Base-by-base conservation (phyloP, 139 green algal species). In the Ettlia oleoabundans region DNA sequence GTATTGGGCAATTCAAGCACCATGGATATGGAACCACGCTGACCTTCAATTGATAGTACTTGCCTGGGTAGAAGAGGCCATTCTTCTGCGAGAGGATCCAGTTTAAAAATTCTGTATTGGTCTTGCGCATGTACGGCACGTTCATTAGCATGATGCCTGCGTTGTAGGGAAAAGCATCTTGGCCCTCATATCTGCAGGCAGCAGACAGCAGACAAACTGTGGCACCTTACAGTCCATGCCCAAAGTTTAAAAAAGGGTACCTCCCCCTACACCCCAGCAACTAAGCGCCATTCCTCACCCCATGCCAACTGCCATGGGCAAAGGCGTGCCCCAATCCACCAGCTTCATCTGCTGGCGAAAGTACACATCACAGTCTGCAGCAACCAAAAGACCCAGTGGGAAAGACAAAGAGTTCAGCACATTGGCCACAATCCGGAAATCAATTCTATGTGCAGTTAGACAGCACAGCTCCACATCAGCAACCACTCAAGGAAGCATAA, bases 71-170 rank as follows among this genome's bases (percentile, higher is more conserved):
- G 58, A 69, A 80, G 6, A 80, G 53, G 19, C 73, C 73, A 35
- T 80, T 80, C 35, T 68, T 28, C 35, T 69, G 73, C 7, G 28
- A 38, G 4, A 80, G 52, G 15, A 80, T 80, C 73, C 73, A 80
- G 2, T 55, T n/a, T 26, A 80, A 9, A 40, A 80, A 80, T 3
- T 43, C 37, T 24, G 35, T 61, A 21, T 80, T 80, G 2, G 73
- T 80, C 58, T 69, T 80, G 0, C 58, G 58, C 53, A 80, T 42
- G 73, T 55, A 80, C 19, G 73, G 73, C 33, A 80, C 35, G 35
- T 80, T 80, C 73, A 67, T 52, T 0, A 80, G 73, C 73, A 80
- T 80, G 53, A 80, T 67, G 24, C 73, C 73, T 7, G 58, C 73
- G 28, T 67, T 80, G 53, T 67, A 80, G 24, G 70, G 70, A n/a